These are phyloP conservation scores for Orbilia ellipsospora DNA, from an alignment of 2,329 filamentous ascomycete species.

Conservation along the genomic window DNA sequence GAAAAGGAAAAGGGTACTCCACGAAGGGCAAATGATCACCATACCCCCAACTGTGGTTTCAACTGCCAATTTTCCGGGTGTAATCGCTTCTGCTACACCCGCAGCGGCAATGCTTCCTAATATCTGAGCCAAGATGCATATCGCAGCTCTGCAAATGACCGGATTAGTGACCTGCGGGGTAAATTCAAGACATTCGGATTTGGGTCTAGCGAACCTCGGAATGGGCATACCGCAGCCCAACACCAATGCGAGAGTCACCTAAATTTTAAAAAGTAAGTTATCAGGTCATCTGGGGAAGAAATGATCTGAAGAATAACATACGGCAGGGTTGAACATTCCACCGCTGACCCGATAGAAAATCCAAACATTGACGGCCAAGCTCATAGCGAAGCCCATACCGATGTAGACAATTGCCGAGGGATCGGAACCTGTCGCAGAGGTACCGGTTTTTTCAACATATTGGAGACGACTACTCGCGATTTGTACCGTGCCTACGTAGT, in stretches of 20 bases:
- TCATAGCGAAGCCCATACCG: slow-evolving; percentile 66
- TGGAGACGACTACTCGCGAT: slow-evolving; percentile 28
- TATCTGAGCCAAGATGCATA: slow-evolving; percentile 64
- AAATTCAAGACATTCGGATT: slow-evolving; percentile 8
- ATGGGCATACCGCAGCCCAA: slow-evolving; percentile 37
- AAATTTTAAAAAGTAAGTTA: slow-evolving; percentile 1
- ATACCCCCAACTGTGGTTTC: slow-evolving; percentile 68
- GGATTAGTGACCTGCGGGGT: slow-evolving; percentile 24
- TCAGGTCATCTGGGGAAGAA: too few species aligned
- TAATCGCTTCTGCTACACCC: slow-evolving; percentile 69
- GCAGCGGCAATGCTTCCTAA: slow-evolving; percentile 71
- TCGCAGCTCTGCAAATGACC: slow-evolving; percentile 25
- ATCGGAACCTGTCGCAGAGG: slow-evolving; percentile 21
- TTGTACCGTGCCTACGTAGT: slow-evolving; percentile 20
- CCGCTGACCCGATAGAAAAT: slow-evolving; percentile 69
- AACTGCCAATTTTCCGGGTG: slow-evolving; percentile 70
- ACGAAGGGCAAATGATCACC: slow-evolving; percentile 12
- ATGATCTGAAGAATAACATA: slow-evolving; percentile 57
- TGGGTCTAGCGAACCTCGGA: slow-evolving; percentile 31
- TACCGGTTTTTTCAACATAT: slow-evolving; percentile 25
- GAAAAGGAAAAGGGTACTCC: background rate
- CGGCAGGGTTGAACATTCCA: slow-evolving; percentile 62
- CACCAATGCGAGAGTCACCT: slow-evolving; percentile 48
- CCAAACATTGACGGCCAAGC: slow-evolving; percentile 69
- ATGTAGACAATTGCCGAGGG: slow-evolving; percentile 65